Base-by-base conservation (phyloP, 345 rosid genomes). In the Litchi chinensis region DNA sequence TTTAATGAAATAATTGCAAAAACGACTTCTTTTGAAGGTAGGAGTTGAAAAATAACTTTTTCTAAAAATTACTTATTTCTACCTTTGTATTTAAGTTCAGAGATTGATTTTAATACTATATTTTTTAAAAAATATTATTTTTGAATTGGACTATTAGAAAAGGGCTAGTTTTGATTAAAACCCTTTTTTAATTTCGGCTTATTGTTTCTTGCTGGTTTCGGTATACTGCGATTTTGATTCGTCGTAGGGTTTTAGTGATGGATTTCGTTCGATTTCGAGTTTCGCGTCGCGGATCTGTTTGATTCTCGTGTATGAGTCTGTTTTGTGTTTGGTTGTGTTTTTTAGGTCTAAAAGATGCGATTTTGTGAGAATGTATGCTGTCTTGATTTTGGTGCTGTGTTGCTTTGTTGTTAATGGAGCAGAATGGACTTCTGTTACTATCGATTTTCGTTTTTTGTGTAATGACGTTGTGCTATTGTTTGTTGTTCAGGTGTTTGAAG, bases 231-330 rank as follows among this genome's bases (percentile, higher is more conserved):
- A 83, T 87, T 85, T 79, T 60, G 81, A 83, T 87, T 85, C 78
- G 52, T 86, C 73, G 40, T 37, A 87, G 82, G 87, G 84, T 74
- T 85, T 78, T 78, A 79, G 87, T 63, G 75, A 68, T 70, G 71
- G 78, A 74, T 87, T 86, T 83, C 75, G 76, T 83, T 71, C 43
- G 74, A 68, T 81, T 72, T 74, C 63, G 73, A 73, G 41, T 50
- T n/a, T 74, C 40, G 41, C 74, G 80, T 79, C 41, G 24, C 80
- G 85, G 97, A 95, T 93, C 98, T 91, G 65, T 77, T 86, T 71
- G 81, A 79, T 84, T 79, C 78, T 75, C 71, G 57, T 66, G 10
- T 22, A 5, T 67, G 68, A 26, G 52, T 71, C 75, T 44, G 62
- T 68, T 68, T 78, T 57, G 68, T 60, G 65, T 75, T 39, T 74